phyloP scores from a whole-genome alignment of 2,329 filamentous ascomycete species.

The Chalaropsis ovoidea region DNA sequence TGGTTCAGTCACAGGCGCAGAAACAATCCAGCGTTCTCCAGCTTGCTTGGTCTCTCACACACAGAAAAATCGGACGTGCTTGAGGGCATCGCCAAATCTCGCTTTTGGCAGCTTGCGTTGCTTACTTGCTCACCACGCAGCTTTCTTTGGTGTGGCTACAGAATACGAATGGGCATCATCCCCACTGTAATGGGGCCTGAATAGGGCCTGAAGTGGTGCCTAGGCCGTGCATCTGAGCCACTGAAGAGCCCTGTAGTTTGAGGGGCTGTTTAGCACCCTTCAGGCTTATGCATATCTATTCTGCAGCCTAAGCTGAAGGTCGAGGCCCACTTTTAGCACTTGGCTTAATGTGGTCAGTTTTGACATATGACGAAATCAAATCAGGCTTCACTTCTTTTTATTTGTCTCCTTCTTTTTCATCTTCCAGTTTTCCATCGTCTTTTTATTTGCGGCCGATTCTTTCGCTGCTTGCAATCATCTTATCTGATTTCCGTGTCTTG shows the following conservation, averaged over 20 bases:
- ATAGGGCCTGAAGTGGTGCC: background rate
- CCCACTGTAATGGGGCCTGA: background rate
- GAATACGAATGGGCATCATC: background rate
- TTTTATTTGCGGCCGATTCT: background rate
- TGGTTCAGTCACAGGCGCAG: background rate
- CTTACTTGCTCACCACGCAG: background rate
- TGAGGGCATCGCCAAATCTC: conserved; percentile 2
- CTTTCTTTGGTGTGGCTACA: too few species aligned
- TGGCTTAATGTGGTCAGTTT: background rate
- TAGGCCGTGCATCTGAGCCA: background rate
- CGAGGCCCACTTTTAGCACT: conserved; percentile 10
- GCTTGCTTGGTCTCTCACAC: background rate
- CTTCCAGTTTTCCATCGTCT: background rate
- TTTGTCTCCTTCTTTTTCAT: background rate
- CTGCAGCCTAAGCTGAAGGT: background rate
- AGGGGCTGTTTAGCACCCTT: background rate
- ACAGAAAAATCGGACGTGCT: background rate
- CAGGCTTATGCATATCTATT: background rate
- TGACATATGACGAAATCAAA: conserved; percentile 13
- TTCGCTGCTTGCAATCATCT: background rate
- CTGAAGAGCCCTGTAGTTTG: background rate
- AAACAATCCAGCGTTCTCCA: background rate
- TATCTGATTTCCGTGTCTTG: conserved; percentile 6
- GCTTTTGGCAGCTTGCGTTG: background rate
- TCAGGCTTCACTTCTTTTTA: background rate